Percentiles rank a stretch among this genome's conserved stretches.
These are phyloP conservation scores for Jimgerdemannia lactiflua DNA, from an alignment of 192 early-diverging fungal species.

Conservation along the genomic window DNA sequence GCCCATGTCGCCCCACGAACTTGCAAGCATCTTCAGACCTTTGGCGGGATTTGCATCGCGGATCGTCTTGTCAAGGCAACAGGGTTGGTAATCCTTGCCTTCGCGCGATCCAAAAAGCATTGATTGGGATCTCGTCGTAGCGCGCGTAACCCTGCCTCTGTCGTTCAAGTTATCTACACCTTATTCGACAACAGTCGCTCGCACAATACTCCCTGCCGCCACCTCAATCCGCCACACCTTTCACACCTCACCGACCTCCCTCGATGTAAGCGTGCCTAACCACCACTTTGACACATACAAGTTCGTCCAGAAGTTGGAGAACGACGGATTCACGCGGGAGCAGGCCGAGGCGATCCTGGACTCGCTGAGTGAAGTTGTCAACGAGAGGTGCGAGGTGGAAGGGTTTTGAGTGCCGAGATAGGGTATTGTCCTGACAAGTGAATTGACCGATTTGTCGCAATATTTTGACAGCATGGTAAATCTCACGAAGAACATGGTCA, in stretches of 20 bases:
- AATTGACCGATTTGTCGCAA: too few species aligned
- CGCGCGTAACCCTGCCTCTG: neutral
- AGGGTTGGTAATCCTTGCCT: neutral
- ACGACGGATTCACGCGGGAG: constrained; percentile 65
- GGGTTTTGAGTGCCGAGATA: neutral
- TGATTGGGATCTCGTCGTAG: too few species aligned
- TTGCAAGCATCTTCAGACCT: neutral
- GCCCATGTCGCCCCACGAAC: neutral
- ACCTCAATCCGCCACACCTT: neutral
- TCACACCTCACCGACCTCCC: neutral
- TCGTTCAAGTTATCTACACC: neutral
- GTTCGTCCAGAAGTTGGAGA: constrained; percentile 69
- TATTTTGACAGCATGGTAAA: constrained; percentile 50
- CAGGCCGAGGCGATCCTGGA: constrained; percentile 77
- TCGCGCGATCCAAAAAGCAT: too few species aligned
- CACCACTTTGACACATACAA: constrained; percentile 82
- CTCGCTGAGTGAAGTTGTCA: constrained; percentile 66
- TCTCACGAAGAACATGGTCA: constrained; percentile 63
- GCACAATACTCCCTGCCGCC: neutral
- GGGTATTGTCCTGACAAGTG: too few species aligned
- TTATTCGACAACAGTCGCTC: neutral
- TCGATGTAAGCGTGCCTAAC: constrained; percentile 2
- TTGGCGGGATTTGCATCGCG: neutral
- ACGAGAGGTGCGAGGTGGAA: constrained; percentile 62
- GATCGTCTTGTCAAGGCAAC: neutral